Conservation (phyloP, 1,284 basidiomycete species). For the Xerocomus minutiporus region DNA sequence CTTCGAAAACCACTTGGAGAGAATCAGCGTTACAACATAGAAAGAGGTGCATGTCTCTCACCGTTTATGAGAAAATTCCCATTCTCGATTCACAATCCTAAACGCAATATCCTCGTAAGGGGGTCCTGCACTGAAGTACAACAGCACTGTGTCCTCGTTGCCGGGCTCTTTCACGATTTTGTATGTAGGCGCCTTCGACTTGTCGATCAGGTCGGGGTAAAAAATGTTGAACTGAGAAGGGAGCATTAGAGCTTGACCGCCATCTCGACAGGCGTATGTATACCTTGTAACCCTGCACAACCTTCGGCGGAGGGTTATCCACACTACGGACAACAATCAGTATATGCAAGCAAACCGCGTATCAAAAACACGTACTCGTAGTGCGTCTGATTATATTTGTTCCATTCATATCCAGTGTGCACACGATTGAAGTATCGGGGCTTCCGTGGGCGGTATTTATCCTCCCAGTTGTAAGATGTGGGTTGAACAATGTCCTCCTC, state of each 20-base stretch:
- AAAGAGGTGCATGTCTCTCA: conserved; percentile 30
- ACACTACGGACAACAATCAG: conserved; percentile 49
- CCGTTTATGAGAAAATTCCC: conserved; percentile 98
- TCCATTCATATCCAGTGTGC: conserved; percentile 99
- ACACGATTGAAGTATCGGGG: conserved; percentile 99
- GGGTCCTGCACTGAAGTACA: conserved; percentile 94
- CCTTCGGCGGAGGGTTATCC: conserved; percentile 95
- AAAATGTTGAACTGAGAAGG: conserved; percentile 84
- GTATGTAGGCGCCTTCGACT: conserved; percentile 93
- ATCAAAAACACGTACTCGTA: conserved; percentile 77
- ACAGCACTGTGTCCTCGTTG: conserved; percentile 90
- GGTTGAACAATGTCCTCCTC: conserved; percentile 82
- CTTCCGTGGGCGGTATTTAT: conserved; percentile 98
- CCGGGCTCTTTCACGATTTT: conserved; percentile 88
- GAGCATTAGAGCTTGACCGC: conserved; percentile 18
- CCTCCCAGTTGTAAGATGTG: conserved; percentile 93
- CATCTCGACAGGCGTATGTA: conserved; percentile 14
- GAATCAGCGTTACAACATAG: conserved; percentile 11
- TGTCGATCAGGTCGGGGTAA: conserved; percentile 96
- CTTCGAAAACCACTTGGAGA: conserved; percentile 70
- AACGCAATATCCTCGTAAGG: conserved; percentile 99
- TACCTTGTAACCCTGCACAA: conserved; percentile 97
- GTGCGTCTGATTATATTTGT: conserved; percentile 98
- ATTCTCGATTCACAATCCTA: conserved; percentile 94
- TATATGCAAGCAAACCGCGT: background rate